These are phyloP conservation scores for Arthrobotrys megalospora DNA, from an alignment of 2,329 filamentous ascomycete species.

Conservation along the genomic window DNA sequence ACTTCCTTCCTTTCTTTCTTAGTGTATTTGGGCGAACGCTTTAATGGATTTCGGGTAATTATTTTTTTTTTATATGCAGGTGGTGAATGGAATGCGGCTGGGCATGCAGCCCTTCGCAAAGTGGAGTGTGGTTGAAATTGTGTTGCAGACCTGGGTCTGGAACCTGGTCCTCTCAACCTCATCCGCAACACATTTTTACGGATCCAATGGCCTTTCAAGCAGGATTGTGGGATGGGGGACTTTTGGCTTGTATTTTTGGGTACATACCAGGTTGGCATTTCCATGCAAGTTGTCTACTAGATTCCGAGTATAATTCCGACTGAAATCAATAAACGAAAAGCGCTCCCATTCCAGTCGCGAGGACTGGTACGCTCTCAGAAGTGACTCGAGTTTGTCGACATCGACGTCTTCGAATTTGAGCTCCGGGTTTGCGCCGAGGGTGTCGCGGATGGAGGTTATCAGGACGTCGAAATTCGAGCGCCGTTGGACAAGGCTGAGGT, in stretches of 20 bases:
- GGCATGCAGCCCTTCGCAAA: conserved; percentile 18
- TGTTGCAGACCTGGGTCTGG: conserved; percentile 42
- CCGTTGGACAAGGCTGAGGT: conserved; percentile 30
- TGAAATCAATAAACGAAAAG: conserved; percentile 73
- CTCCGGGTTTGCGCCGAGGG: conserved; percentile 43
- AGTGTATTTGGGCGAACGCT: not conserved
- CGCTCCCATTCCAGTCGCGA: conserved; percentile 73
- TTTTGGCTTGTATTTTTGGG: not conserved
- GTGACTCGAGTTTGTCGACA: conserved; percentile 72
- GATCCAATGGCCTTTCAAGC: conserved; percentile 47
- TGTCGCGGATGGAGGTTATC: conserved; percentile 46
- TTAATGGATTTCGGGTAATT: not conserved
- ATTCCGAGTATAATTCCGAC: conserved; percentile 75
- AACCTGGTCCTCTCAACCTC: conserved; percentile 37
- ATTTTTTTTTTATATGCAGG: conserved; percentile 21
- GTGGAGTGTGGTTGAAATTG: conserved; percentile 48
- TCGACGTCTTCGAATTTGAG: conserved; percentile 71
- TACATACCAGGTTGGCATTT: conserved; percentile 74
- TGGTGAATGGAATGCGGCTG: conserved; percentile 33
- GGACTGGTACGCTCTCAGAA: conserved; percentile 75
- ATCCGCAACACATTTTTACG: conserved; percentile 56
- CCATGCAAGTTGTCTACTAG: conserved; percentile 77
- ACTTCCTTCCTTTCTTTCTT: conserved; percentile 4
- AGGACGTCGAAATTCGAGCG: conserved; percentile 29
- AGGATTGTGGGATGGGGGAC: conserved; percentile 51